phyloP scores from a whole-genome alignment of 2,329 filamentous ascomycete species.

The Orbilia oligospora region DNA sequence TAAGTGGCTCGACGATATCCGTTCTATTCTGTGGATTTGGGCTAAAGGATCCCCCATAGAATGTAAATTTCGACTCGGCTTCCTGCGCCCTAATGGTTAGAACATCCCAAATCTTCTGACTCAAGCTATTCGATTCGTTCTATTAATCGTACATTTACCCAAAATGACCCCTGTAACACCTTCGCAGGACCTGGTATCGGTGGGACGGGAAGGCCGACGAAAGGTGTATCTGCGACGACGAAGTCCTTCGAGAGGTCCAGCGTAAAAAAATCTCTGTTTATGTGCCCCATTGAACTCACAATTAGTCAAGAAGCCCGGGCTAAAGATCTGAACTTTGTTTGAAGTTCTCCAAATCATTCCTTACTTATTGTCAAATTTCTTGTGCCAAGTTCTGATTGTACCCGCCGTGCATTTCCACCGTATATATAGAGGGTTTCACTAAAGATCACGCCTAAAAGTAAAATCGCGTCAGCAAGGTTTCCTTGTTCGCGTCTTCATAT shows the following conservation, averaged over 20 bases:
- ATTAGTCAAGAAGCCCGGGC: background rate
- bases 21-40: background rate
- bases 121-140: background rate
- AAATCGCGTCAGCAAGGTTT: background rate
- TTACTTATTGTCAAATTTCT: conserved; percentile 23
- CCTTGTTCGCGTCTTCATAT: background rate
- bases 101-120: background rate
- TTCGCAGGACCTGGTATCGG: conserved; percentile 38
- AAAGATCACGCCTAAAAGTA: conserved; percentile 8
- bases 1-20: conserved; percentile 20
- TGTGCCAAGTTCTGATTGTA: conserved; percentile 5
- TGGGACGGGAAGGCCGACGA: conserved; percentile 33
- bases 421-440: conserved; percentile 28
- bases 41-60: conserved; percentile 36
- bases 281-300: background rate
- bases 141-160: conserved; percentile 27
- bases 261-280: conserved; percentile 31
- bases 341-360: background rate
- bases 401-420: conserved; percentile 31
- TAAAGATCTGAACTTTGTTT: too few relatives aligned
- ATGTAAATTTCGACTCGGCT: conserved; percentile 26
- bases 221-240: background rate
- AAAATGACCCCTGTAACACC: conserved; percentile 35
- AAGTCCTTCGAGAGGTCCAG: conserved; percentile 37
- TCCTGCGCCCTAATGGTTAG: background rate